A percentile compares a stretch with the other conserved stretches of the same genome.
Conservation (phyloP, 345 rosid genomes). For the Arabidopsis arenosa region DNA sequence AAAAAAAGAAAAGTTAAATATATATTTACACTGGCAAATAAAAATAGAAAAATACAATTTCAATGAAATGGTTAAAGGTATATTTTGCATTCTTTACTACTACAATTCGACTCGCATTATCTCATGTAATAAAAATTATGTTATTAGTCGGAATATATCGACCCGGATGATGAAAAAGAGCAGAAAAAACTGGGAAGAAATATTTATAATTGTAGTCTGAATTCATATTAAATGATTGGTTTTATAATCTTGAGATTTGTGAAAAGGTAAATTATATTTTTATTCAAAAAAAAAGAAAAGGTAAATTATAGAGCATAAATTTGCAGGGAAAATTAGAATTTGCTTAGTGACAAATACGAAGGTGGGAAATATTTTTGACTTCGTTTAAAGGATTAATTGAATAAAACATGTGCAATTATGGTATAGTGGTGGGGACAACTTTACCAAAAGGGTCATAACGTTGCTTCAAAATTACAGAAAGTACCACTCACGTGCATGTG, state of each 20-base stretch:
- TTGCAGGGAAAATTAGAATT: not conserved
- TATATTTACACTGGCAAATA: no score
- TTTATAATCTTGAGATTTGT: not conserved
- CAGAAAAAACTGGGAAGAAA: no score
- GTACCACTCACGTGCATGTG: slow-evolving; percentile 48
- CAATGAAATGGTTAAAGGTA: no score
- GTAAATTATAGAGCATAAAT: not conserved
- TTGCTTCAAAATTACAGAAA: slow-evolving; percentile 40
- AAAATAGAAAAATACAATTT: no score
- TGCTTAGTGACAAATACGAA: slow-evolving; percentile 32
- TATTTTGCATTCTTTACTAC: no score
- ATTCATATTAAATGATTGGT: not conserved
- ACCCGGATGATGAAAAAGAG: no score
- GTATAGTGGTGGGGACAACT: slow-evolving; percentile 46
- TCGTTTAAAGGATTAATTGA: slow-evolving; percentile 28
- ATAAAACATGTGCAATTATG: slow-evolving; percentile 45
- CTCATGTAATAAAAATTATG: no score
- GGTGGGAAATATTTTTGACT: not conserved
- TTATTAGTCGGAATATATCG: no score
- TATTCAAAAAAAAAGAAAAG: no score
- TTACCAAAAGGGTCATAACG: slow-evolving; percentile 35
- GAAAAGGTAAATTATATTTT: not conserved
- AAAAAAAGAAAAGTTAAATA: no score
- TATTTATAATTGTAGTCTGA: not conserved
- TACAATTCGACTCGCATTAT: no score